Evolutionary conservation across 306 rosid species (phyloP), one percentile per base, ranked within the genome.

Genomic region (Sophora flavescens): DNA sequence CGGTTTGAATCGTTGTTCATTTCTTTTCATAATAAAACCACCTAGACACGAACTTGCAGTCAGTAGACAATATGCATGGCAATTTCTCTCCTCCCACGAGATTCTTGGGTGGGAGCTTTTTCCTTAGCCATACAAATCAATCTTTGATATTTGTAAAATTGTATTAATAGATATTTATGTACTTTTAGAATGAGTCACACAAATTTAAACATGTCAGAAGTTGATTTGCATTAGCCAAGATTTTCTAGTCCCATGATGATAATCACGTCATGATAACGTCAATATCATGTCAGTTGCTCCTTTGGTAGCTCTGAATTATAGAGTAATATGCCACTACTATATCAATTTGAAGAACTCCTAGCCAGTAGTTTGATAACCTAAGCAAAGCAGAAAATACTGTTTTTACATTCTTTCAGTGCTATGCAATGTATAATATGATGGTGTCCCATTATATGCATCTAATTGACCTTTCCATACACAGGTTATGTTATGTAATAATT

Each of bases 401-500:
- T 26, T 36, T 28, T 56, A 63, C 22, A 8, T 48, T 64, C 41
- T 48, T 80, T 65, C 9, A 48, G 28, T 57, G 58, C 68, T 59
- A 26, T 39, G 61, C 56, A 59, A 51, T 48, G 30, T 17, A 38
- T 53, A 5, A 48, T 48, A 48, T n/a, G 30, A 17, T 35, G 48
- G 8, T 77, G 47, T 57, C 69, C 78, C 59, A 51, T 41, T 60
- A 76, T 47, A 32, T 41, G 32, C 50, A 51, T 76, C 38, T 30
- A 57, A 67, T 83, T 79, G 79, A 79, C 70, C 79, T 53, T 59
- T 42, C 32, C 72, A 75, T 41, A 44, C 51, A 59, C 51, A 51
- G 71, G 72, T 60, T 54, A 63, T n/a, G n/a, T n/a, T n/a, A n/a
- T 22, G 53, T 41, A 18, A 62, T 15, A 5, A 28, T 66, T 32